These are phyloP conservation scores for Medicago ruthenica DNA, from an alignment of 306 rosid species.

Conservation along the genomic window DNA sequence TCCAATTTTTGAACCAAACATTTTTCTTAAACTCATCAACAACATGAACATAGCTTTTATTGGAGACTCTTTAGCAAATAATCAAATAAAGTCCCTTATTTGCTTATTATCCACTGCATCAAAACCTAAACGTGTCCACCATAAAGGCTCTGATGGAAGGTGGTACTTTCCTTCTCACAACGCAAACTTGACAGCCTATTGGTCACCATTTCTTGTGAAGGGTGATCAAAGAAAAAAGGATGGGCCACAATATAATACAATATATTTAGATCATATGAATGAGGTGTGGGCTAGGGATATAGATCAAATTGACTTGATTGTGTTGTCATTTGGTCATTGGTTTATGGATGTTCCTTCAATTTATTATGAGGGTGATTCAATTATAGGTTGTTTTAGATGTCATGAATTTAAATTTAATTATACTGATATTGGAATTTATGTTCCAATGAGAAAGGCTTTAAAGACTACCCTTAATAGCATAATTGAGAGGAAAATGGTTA, in stretches of 20 bases:
- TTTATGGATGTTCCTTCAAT: slow-evolving; percentile 62
- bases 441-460: slow-evolving; percentile 43
- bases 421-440: slow-evolving; percentile 64
- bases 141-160: not conserved
- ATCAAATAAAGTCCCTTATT: not conserved
- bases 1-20: slow-evolving; percentile 67
- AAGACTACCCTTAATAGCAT: not conserved
- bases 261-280: slow-evolving; percentile 58
- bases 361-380: slow-evolving; percentile 53
- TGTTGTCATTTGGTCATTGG: slow-evolving; percentile 79
- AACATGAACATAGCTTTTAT: slow-evolving; percentile 1
- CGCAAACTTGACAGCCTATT: slow-evolving; percentile 55
- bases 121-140: not conserved
- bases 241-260: slow-evolving; percentile 50
- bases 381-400: slow-evolving; percentile 59
- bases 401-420: slow-evolving; percentile 49
- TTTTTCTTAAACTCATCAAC: slow-evolving; percentile 46
- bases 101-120: not conserved
- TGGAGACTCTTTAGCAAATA: slow-evolving; percentile 9
- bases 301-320: slow-evolving; percentile 51
- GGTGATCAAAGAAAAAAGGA: slow-evolving; percentile 52
- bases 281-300: slow-evolving; percentile 66
- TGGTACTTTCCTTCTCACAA: slow-evolving; percentile 54
- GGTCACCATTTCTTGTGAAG: slow-evolving; percentile 80
- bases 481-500: slow-evolving; percentile 37